Conservation (phyloP, 2,329 filamentous ascomycete genomes). For the Juglanconis oblonga region DNA sequence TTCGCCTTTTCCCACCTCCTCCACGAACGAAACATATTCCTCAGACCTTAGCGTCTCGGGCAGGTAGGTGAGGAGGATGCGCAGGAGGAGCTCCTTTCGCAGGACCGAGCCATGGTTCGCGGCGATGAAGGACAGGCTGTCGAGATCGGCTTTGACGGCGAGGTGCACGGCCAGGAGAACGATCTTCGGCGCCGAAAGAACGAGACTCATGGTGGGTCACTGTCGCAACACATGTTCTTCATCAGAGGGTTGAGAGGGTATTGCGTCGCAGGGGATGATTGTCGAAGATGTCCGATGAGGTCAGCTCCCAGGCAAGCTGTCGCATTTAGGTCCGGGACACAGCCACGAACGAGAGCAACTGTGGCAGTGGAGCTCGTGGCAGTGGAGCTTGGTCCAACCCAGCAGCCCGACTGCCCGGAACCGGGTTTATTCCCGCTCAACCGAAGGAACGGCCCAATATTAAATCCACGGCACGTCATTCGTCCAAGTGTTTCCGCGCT, state of each 20-base stretch:
- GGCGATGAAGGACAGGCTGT: constrained; percentile 58
- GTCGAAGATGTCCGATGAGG: neutral
- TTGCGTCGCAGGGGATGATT: neutral
- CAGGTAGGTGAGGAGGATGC: constrained; percentile 72
- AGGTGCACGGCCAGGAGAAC: constrained; percentile 71
- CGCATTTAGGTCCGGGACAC: neutral
- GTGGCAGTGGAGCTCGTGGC: neutral
- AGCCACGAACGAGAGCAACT: neutral
- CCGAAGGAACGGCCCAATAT: too few relatives aligned
- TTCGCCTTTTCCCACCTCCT: constrained; percentile 51
- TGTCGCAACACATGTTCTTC: constrained; percentile 18
- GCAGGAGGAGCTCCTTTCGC: constrained; percentile 62
- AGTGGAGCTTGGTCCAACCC: too few relatives aligned
- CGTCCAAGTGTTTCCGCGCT: neutral
- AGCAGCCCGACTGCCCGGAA: too few relatives aligned
- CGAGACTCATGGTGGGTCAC: constrained; percentile 34
- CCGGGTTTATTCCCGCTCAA: too few relatives aligned
- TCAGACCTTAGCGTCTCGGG: constrained; percentile 66
- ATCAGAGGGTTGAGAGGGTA: neutral
- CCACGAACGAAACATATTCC: constrained; percentile 60
- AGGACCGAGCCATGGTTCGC: constrained; percentile 56
- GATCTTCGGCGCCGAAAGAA: constrained; percentile 64
- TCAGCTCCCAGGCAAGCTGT: neutral
- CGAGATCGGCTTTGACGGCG: constrained; percentile 63
- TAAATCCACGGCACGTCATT: neutral